Base-by-base conservation (phyloP, 768 basidiomycete species). In the Mycena vitilis region DNA sequence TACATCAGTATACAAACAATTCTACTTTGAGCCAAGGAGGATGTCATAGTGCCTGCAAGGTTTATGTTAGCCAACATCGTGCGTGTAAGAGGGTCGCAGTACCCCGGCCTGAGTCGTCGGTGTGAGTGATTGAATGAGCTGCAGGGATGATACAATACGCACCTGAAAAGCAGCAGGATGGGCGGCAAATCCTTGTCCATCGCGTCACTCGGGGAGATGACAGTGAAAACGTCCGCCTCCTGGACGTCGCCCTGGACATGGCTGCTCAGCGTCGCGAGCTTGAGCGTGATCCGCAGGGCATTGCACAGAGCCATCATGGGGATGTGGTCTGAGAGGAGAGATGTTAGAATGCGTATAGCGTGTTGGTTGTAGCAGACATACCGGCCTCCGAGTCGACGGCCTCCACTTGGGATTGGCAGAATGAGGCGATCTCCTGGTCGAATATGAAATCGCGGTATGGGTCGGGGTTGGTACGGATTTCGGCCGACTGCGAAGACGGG, bases 1-100 rank as follows among this genome's bases (percentile, higher is more conserved):
- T 40, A 40, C 40, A 47, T 47, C 20, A 47, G 7, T 23, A 49
- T 23, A 49, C 48, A 22, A 11, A 2, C 48, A 30, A 30, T 30
- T 30, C 23, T 54, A 54, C 20, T 60, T 71, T 57, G 65, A 45
- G 18, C 65, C 65, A 9, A 76, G 72, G 15, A 94, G 80, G 57
- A 95, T 91, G 79, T 96, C 95, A 78, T 94, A 96, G 76, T 96
- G 95, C 11, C 95, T 95, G 22, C 5, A 5, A 5, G 95, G 95
- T 56, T 94, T 95, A 65, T 10, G 11, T 15, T 15, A 40, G 60
- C 60, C 53, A 11, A 62, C n/a, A 15, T 62, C 57, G 30, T 30
- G 30, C 3, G 30, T 30, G 30, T 30, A 5, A 30, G 30, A 2
- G 30, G 30, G 30, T 30, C 30, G 30, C 5, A 30, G 30, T 30